A percentile compares a stretch with the other conserved stretches of the same genome.
These are phyloP conservation scores for Lipomyces sp. DNA, from an alignment of 805 yeast species.

Conservation along the genomic window DNA sequence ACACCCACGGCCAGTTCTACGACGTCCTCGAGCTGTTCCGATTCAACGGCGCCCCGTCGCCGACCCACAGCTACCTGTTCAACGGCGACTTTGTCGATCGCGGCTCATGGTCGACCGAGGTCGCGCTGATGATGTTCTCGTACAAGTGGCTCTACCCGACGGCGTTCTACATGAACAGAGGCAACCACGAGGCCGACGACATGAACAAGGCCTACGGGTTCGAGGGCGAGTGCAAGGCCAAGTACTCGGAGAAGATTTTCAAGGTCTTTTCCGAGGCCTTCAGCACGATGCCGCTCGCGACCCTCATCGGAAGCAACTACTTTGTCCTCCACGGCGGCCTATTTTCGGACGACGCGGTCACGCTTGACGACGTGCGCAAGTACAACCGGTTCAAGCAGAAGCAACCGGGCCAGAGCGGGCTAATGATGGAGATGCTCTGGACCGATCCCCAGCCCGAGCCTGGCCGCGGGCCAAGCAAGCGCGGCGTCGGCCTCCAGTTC, in stretches of 20 bases:
- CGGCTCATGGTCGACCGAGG: slow-evolving; percentile 98
- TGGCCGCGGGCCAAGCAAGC: slow-evolving; percentile 83
- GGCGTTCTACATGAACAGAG: slow-evolving; percentile 75
- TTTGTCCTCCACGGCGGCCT: slow-evolving; percentile 95
- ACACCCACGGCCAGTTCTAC: slow-evolving; percentile 94
- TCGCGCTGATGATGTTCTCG: slow-evolving; percentile 73
- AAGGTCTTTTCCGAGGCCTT: slow-evolving; percentile 83
- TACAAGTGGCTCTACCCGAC: slow-evolving; percentile 74
- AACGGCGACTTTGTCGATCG: slow-evolving; percentile 98
- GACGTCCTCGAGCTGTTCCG: slow-evolving; percentile 80
- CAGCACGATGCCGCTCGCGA: slow-evolving; percentile 79
- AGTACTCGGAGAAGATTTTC: slow-evolving; percentile 77
- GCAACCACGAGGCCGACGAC: slow-evolving; percentile 94
- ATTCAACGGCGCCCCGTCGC: slow-evolving; percentile 65
- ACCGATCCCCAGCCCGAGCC: slow-evolving; percentile 82
- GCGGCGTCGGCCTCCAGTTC: slow-evolving; percentile 95
- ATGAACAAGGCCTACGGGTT: slow-evolving; percentile 97
- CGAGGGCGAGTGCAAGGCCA: slow-evolving; percentile 90
- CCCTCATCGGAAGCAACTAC: slow-evolving; percentile 72
- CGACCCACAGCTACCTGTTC: slow-evolving; percentile 72
- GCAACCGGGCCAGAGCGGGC: slow-evolving; percentile 88
- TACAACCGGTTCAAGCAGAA: slow-evolving; percentile 59
- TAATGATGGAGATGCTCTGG: slow-evolving; percentile 96
- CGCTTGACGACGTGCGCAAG: slow-evolving; percentile 68
- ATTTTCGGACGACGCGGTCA: slow-evolving; percentile 70